Conservation (phyloP, 176 grass and related monocot genomes). For the Bolboschoenus planiculmis region DNA sequence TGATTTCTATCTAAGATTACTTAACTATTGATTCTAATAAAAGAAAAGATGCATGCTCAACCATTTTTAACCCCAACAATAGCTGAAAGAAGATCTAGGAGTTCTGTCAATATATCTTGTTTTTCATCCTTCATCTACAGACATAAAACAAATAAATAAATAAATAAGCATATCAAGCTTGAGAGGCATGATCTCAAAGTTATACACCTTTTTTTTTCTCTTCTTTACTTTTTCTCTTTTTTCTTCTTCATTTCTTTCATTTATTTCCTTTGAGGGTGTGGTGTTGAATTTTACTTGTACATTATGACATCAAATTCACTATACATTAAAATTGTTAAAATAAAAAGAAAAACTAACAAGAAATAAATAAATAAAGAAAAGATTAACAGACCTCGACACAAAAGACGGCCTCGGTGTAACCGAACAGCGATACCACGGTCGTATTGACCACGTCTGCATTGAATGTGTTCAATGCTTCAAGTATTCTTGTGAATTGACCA, state of each 20-base stretch:
- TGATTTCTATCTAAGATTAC: no score
- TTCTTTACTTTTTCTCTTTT: neutral
- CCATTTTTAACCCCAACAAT: slow-evolving; percentile 46
- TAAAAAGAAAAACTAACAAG: neutral
- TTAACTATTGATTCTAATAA: no score
- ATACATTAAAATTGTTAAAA: neutral
- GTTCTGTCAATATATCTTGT: slow-evolving; percentile 46
- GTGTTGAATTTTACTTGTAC: neutral
- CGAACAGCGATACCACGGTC: slow-evolving; percentile 51
- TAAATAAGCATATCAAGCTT: neutral
- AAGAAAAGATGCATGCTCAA: slow-evolving; percentile 19
- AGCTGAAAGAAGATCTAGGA: slow-evolving; percentile 38
- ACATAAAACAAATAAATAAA: neutral
- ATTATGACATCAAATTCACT: neutral
- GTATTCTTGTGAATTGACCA: slow-evolving; percentile 51
- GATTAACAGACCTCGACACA: slow-evolving; percentile 41
- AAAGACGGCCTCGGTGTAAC: slow-evolving; percentile 50
- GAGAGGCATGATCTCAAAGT: neutral
- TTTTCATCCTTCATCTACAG: slow-evolving; percentile 56
- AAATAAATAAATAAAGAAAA: neutral
- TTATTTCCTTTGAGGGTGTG: neutral
- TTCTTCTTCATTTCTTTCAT: no score
- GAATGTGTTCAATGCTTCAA: slow-evolving; percentile 54
- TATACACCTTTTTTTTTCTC: neutral
- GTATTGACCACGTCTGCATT: slow-evolving; percentile 41